A percentile compares a stretch with the other conserved stretches of the same genome.
Evolutionary conservation across 2,329 filamentous ascomycete genomes (phyloP).

Genomic region (Didymella pinodella): DNA sequence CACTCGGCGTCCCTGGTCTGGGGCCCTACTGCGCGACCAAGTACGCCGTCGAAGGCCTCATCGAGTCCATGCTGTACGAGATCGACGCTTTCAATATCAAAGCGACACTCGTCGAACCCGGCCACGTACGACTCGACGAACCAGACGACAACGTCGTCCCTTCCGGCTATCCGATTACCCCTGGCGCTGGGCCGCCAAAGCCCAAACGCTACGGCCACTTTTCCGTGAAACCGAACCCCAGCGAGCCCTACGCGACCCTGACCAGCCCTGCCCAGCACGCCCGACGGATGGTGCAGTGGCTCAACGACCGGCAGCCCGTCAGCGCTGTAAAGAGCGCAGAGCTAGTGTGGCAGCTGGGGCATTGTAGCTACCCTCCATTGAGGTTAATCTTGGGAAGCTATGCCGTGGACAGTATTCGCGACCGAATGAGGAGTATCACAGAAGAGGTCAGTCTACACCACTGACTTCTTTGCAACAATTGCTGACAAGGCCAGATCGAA

Average conservation of each 20-base stretch:
- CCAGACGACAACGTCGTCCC: slow-evolving; percentile 59
- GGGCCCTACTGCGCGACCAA: slow-evolving; percentile 97
- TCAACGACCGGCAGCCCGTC: slow-evolving; percentile 89
- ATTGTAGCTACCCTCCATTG: slow-evolving; percentile 92
- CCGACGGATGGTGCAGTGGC: slow-evolving; percentile 90
- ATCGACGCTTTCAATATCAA: slow-evolving; percentile 92
- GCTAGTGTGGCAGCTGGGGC: slow-evolving; percentile 89
- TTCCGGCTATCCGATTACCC: slow-evolving; percentile 34
- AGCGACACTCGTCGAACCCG: slow-evolving; percentile 90
- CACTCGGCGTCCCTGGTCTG: slow-evolving; percentile 89
- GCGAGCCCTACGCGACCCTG: slow-evolving; percentile 78
- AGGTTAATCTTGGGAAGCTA: slow-evolving; percentile 88
- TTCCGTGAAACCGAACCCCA: slow-evolving; percentile 79
- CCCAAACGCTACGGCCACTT: slow-evolving; percentile 91
- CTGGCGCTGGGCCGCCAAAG: slow-evolving; percentile 43
- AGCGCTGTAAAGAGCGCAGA: slow-evolving; percentile 93
- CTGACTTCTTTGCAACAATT: no score
- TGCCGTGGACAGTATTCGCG: slow-evolving; percentile 93
- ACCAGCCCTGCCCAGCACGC: slow-evolving; percentile 88
- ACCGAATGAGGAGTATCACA: slow-evolving; percentile 86
- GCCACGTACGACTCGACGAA: slow-evolving; percentile 87
- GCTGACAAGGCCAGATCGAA: slow-evolving; percentile 29
- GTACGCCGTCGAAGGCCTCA: slow-evolving; percentile 93
- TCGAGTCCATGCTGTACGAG: slow-evolving; percentile 97
- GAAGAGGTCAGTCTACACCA: slow-evolving; percentile 71